Evolutionary conservation across 306 rosid genomes (phyloP).

Genomic region (Gastrolobium bilobum): DNA sequence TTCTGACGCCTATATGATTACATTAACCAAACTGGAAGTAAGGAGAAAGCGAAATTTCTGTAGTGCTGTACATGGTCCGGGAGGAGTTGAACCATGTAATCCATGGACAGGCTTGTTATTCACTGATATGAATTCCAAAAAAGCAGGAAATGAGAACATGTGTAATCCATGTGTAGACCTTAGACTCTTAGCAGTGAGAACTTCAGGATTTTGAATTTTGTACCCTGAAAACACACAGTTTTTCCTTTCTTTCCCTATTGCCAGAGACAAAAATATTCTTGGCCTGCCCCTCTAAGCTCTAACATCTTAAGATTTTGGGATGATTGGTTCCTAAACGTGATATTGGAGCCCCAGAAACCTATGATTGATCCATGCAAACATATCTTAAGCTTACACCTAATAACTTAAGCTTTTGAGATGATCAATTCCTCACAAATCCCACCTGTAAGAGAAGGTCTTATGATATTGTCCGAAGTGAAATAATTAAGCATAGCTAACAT

Average conservation of each 20-base stretch:
- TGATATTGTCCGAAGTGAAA: background rate
- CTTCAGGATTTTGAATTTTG: constrained; percentile 6
- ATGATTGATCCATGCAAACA: background rate
- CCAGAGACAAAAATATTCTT: background rate
- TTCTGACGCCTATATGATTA: constrained; percentile 19
- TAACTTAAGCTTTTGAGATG: background rate
- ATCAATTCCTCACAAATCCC: constrained; percentile 8
- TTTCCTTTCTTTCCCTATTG: background rate
- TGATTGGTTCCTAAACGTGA: constrained; percentile 6
- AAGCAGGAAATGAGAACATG: constrained; percentile 7
- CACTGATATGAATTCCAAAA: background rate
- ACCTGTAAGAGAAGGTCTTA: constrained; percentile 4
- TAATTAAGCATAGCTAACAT: background rate
- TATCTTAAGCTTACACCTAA: background rate
- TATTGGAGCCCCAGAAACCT: background rate
- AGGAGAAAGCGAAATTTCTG: background rate
- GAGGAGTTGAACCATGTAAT: background rate
- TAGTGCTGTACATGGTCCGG: background rate
- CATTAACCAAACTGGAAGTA: constrained; percentile 19
- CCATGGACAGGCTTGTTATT: constrained; percentile 6
- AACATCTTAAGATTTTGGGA: background rate
- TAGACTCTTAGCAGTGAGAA: background rate
- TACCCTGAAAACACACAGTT: background rate
- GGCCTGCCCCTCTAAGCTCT: background rate
- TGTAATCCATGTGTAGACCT: constrained; percentile 2